A percentile compares a stretch with the other conserved stretches of the same genome.
phyloP scores from a whole-genome alignment of 2,329 filamentous ascomycete species.

The Fusarium tjaetaba region DNA sequence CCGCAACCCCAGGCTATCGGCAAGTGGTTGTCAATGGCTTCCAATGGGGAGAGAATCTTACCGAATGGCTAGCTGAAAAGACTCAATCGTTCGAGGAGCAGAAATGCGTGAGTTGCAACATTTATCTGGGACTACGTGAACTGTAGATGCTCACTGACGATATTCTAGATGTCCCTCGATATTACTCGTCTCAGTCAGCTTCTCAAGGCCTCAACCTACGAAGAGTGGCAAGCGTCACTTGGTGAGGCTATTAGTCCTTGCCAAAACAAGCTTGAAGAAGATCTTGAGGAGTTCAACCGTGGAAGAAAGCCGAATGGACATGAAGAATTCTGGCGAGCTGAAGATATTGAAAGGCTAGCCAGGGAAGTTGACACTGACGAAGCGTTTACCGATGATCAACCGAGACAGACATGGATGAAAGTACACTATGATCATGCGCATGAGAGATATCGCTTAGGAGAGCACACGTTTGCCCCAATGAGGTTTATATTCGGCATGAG shows the following conservation, averaged over 20 bases:
- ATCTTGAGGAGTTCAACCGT: constrained; percentile 29
- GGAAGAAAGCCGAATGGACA: background rate
- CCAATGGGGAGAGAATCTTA: constrained; percentile 33
- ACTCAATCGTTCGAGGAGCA: constrained; percentile 35
- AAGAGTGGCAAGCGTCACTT: constrained; percentile 34
- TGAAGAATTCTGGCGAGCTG: constrained; percentile 16
- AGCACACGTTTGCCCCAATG: constrained; percentile 29
- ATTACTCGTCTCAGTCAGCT: constrained; percentile 24
- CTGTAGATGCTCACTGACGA: background rate
- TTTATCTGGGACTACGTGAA: no score
- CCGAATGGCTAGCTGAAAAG: constrained; percentile 33
- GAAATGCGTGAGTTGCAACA: constrained; percentile 23
- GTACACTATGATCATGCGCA: constrained; percentile 28
- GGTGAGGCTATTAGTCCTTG: constrained; percentile 1
- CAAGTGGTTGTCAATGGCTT: constrained; percentile 35
- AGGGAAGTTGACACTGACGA: constrained; percentile 29
- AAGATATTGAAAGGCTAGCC: constrained; percentile 34
- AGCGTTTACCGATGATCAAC: constrained; percentile 20
- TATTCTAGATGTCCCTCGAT: constrained; percentile 27
- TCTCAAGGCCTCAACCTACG: constrained; percentile 22
- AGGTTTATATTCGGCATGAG: constrained; percentile 32
- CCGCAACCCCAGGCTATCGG: constrained; percentile 32
- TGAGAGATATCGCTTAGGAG: constrained; percentile 28
- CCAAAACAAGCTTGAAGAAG: constrained; percentile 26
- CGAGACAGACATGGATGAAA: constrained; percentile 31